Evolutionary conservation across 2,329 filamentous ascomycete species (phyloP).

Genomic region (Colletotrichum kahawae): DNA sequence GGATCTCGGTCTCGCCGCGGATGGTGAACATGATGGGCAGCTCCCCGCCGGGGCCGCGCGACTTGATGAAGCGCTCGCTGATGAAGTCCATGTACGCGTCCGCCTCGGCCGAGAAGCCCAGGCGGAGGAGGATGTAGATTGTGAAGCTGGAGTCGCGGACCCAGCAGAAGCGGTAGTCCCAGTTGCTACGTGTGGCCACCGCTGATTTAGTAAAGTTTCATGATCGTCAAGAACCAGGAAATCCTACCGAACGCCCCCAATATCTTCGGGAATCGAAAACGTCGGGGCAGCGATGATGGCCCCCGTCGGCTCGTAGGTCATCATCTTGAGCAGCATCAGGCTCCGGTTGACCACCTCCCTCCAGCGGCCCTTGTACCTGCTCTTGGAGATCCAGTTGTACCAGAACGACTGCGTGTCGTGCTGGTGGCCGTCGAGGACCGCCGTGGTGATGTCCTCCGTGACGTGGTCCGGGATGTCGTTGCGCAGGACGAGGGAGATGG

Average conservation of each 20-base stretch:
- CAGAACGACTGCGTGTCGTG: slow-evolving; percentile 74
- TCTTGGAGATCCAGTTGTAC: slow-evolving; percentile 75
- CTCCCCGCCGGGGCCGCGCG: slow-evolving; percentile 62
- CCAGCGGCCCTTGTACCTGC: slow-evolving; percentile 75
- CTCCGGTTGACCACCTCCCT: slow-evolving; percentile 74
- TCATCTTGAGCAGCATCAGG: slow-evolving; percentile 75
- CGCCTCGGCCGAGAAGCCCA: slow-evolving; percentile 77
- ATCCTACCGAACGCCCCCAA: slow-evolving; percentile 60
- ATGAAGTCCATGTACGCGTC: slow-evolving; percentile 83
- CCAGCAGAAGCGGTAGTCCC: slow-evolving; percentile 81
- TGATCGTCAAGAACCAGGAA: neutral
- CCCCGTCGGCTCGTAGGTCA: slow-evolving; percentile 80
- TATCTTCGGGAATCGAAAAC: slow-evolving; percentile 77
- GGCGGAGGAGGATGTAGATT: slow-evolving; percentile 76
- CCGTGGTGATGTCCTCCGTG: slow-evolving; percentile 61
- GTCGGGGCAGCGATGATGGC: slow-evolving; percentile 79
- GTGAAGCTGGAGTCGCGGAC: slow-evolving; percentile 80
- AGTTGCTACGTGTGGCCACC: slow-evolving; percentile 48
- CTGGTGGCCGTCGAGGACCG: slow-evolving; percentile 66
- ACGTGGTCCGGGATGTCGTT: slow-evolving; percentile 64
- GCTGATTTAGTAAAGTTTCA: neutral
- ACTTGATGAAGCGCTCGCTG: slow-evolving; percentile 70
- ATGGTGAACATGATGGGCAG: slow-evolving; percentile 86
- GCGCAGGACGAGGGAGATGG: slow-evolving; percentile 71
- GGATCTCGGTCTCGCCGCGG: slow-evolving; percentile 74